A percentile compares a stretch with the other conserved stretches of the same genome.
These are phyloP conservation scores for Aspergillus amoenus DNA, from an alignment of 2,329 filamentous ascomycete species.

Conservation along the genomic window DNA sequence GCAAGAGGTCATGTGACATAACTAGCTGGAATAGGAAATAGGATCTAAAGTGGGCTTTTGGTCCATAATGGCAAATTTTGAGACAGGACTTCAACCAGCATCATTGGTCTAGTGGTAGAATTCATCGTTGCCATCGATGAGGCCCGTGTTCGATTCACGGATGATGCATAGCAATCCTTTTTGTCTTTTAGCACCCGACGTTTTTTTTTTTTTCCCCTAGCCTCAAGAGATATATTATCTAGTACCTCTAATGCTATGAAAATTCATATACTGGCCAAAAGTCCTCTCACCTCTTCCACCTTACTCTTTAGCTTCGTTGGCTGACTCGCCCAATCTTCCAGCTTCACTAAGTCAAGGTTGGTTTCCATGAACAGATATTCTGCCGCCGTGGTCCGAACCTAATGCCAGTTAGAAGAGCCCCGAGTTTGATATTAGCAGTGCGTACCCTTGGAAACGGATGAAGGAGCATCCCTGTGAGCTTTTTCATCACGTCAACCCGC, in stretches of 20 bases:
- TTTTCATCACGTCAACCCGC: slow-evolving; percentile 60
- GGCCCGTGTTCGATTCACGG: slow-evolving; percentile 49
- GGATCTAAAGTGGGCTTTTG: neutral
- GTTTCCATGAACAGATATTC: slow-evolving; percentile 40
- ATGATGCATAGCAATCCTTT: slow-evolving; percentile 35
- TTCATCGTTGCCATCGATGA: slow-evolving; percentile 48
- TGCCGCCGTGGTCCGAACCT: slow-evolving; percentile 38
- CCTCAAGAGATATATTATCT: neutral
- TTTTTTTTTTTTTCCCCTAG: neutral
- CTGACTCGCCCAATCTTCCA: slow-evolving; percentile 36
- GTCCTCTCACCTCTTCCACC: slow-evolving; percentile 29
- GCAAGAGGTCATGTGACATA: slow-evolving; percentile 1
- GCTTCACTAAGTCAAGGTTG: slow-evolving; percentile 27
- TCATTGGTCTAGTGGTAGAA: slow-evolving; percentile 48
- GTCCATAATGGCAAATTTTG: neutral
- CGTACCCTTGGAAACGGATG: slow-evolving; percentile 81
- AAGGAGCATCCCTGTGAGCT: slow-evolving; percentile 69
- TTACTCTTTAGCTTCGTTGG: slow-evolving; percentile 35
- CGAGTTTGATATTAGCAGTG: neutral
- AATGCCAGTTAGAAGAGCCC: neutral
- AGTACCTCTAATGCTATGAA: neutral
- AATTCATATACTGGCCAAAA: slow-evolving; percentile 15
- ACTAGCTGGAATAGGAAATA: neutral
- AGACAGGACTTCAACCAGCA: slow-evolving; percentile 22
- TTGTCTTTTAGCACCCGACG: neutral